phyloP scores from a whole-genome alignment of 2,329 filamentous ascomycete genomes.

The Cadophora gregata region DNA sequence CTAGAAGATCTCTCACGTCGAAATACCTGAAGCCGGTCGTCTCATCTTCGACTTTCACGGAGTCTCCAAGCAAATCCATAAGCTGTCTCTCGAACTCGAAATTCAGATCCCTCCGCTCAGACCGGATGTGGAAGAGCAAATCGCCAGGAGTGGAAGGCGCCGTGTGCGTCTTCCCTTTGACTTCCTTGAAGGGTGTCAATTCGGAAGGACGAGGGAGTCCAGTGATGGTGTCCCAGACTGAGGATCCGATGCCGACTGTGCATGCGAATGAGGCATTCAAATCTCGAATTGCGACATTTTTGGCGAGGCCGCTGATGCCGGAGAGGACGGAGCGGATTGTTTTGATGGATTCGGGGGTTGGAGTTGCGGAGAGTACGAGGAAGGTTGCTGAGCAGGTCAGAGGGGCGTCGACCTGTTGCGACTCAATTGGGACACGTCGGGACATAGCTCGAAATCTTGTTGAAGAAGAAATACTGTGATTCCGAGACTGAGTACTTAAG shows the following conservation, averaged over 20 bases:
- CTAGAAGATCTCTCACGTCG: slow-evolving; percentile 62
- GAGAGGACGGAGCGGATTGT: slow-evolving; percentile 54
- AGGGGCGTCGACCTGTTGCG: slow-evolving; percentile 56
- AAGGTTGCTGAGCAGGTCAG: slow-evolving; percentile 60
- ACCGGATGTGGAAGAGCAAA: slow-evolving; percentile 63
- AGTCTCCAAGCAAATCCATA: slow-evolving; percentile 53
- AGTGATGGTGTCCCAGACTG: slow-evolving; percentile 56
- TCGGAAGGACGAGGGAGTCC: slow-evolving; percentile 54
- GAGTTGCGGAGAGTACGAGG: slow-evolving; percentile 53
- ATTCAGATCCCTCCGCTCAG: slow-evolving; percentile 60
- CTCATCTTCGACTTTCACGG: slow-evolving; percentile 56
- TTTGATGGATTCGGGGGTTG: slow-evolving; percentile 45
- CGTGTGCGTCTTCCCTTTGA: slow-evolving; percentile 56
- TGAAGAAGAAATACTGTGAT: background rate
- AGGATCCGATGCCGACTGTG: slow-evolving; percentile 60
- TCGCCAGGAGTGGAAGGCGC: slow-evolving; percentile 63
- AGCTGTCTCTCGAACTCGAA: slow-evolving; percentile 65
- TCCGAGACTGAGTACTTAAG: background rate
- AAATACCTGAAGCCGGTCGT: slow-evolving; percentile 65
- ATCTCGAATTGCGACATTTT: slow-evolving; percentile 60
- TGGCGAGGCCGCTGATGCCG: slow-evolving; percentile 52
- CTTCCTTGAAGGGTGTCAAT: slow-evolving; percentile 55
- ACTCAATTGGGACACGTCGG: slow-evolving; percentile 45
- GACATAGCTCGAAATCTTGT: background rate
- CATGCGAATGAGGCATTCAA: slow-evolving; percentile 54